A percentile compares a stretch with the other conserved stretches of the same genome.
Evolutionary conservation across 2,329 filamentous ascomycete species (phyloP).

Genomic region (Trichophyton benhamiae): DNA sequence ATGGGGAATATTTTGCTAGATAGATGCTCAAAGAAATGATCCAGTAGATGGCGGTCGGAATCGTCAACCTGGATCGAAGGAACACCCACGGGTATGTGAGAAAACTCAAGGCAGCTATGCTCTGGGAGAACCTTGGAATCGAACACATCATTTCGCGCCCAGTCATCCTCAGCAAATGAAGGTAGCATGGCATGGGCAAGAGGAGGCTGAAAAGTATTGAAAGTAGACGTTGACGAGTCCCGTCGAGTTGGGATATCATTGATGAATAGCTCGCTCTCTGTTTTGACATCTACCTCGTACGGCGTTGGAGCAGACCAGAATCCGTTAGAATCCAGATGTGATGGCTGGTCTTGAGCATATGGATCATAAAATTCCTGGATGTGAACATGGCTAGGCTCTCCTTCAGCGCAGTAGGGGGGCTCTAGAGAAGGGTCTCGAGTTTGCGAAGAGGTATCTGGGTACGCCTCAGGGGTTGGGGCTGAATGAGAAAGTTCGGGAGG

Average conservation of each 20-base stretch:
- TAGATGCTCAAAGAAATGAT: slow-evolving; percentile 83
- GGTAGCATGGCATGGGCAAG: slow-evolving; percentile 55
- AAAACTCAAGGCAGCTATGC: slow-evolving; percentile 72
- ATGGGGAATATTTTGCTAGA: slow-evolving; percentile 84
- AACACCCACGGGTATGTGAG: slow-evolving; percentile 39
- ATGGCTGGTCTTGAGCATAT: slow-evolving; percentile 32
- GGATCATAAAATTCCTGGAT: slow-evolving; percentile 33
- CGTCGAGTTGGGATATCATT: slow-evolving; percentile 75
- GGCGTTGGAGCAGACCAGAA: slow-evolving; percentile 54
- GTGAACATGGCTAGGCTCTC: slow-evolving; percentile 58
- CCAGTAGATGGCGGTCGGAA: slow-evolving; percentile 64
- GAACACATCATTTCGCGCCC: slow-evolving; percentile 60
- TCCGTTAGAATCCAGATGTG: slow-evolving; percentile 47
- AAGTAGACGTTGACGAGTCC: slow-evolving; percentile 82
- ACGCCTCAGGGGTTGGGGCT: slow-evolving; percentile 66
- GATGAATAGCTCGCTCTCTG: slow-evolving; percentile 84
- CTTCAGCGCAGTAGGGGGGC: slow-evolving; percentile 57
- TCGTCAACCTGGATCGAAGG: slow-evolving; percentile 69
- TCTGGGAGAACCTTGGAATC: slow-evolving; percentile 54
- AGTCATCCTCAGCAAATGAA: slow-evolving; percentile 52
- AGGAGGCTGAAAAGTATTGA: slow-evolving; percentile 79
- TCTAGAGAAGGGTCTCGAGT: slow-evolving; percentile 68
- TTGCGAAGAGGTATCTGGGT: slow-evolving; percentile 57
- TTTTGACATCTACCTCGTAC: slow-evolving; percentile 93
- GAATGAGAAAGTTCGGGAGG: slow-evolving; percentile 72